Evolutionary conservation across 345 rosid genomes (phyloP), one percentile per base, ranked within the genome.

Genomic region (Geranium rotundifolium): DNA sequence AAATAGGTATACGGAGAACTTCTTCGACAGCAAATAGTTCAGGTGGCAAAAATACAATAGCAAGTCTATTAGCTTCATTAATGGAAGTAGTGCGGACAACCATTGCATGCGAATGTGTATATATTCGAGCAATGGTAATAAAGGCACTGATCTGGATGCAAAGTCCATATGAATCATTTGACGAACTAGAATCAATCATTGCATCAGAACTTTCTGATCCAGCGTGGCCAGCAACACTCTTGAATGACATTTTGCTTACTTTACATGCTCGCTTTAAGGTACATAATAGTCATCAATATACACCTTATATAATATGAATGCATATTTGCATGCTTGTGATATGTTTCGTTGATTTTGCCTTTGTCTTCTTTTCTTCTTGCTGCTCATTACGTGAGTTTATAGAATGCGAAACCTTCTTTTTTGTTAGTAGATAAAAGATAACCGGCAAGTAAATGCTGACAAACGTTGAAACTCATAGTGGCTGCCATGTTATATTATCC

Each of bases 141-240:
- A 93, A 93, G 81, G 97, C 97, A 72, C 78, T 93, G 86, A 90
- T 93, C 77, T 93, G 99, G 99, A 93, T 93, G 97, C 99, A 93
- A 83, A 85, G 89, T 74, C 95, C 97, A 6, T 79, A 81, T 74
- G 99, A 90, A 78, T 81, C 99, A 12, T 82, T 90, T 71, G 97
- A 93, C 72, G 99, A 93, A 73, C 69, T 93, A 65, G 92, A 83
- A 73, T 93, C 95, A 54, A 90, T 93, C 67, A 93, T 93, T 70
- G 99, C 96, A 63, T 90, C 97, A 5, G 99, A 93, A 81, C 97
- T 93, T 69, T 88, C 99, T 66, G 99, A 93, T 83, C 99, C 99
- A 57, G 77, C 85, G 37, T 93, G 99, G 99, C 84, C 99, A 20
- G 91, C 97, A 65, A 66, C 97, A 19, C 79, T 93, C 54, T 77